Conservation (phyloP, 2,329 filamentous ascomycete genomes). For the Aspergillus carbonarius region DNA sequence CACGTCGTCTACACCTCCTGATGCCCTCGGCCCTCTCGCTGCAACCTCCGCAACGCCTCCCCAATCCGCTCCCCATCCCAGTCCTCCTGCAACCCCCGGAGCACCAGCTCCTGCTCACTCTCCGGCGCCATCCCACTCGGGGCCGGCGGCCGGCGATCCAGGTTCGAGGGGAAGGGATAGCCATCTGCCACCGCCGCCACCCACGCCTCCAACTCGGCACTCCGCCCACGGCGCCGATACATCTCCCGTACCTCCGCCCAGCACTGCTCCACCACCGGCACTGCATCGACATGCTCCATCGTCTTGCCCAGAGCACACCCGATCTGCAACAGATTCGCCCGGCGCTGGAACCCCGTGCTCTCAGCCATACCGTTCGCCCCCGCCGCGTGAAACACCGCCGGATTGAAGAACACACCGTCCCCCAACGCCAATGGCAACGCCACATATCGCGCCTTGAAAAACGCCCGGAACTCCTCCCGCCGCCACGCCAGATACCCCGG, state of each 20-base stretch:
- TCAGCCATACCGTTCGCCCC: conserved; percentile 51
- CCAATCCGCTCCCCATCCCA: conserved; percentile 45
- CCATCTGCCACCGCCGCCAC: conserved; percentile 56
- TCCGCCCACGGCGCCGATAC: conserved; percentile 41
- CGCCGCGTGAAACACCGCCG: conserved; percentile 63
- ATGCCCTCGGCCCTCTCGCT: neutral
- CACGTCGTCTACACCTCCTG: neutral
- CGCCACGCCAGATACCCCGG: conserved; percentile 61
- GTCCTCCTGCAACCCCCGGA: conserved; percentile 44
- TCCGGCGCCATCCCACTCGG: conserved; percentile 60
- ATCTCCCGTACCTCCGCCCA: conserved; percentile 56
- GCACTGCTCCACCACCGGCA: conserved; percentile 53
- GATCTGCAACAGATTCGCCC: conserved; percentile 63
- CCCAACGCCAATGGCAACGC: conserved; percentile 54
- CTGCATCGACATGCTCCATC: conserved; percentile 61
- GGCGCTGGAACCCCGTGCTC: conserved; percentile 48
- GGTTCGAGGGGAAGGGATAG: conserved; percentile 63
- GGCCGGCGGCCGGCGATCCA: conserved; percentile 57
- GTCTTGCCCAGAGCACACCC: conserved; percentile 63
- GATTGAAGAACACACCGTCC: conserved; percentile 65
- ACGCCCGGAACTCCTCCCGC: conserved; percentile 52
- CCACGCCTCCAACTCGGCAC: conserved; percentile 47
- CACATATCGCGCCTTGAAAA: conserved; percentile 55
- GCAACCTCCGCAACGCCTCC: conserved; percentile 40
- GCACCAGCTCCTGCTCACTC: conserved; percentile 57